Evolutionary conservation across 257 asterid species (phyloP), one percentile per base, ranked within the genome.

Genomic region (Solanum etuberosum): DNA sequence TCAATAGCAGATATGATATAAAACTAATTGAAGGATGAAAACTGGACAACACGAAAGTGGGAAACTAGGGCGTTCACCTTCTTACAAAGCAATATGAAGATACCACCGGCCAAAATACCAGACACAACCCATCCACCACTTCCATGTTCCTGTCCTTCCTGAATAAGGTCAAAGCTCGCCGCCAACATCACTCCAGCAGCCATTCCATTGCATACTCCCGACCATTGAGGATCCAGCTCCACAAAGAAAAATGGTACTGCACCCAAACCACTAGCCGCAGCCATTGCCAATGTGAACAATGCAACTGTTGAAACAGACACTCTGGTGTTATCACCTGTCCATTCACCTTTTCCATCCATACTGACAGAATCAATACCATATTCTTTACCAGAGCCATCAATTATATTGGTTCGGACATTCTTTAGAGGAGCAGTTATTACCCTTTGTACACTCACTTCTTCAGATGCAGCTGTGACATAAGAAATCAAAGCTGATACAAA

Each of bases 101-200:
- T 34, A n/a, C 96, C 99, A 85, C 99, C 99, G 7, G 96, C 92
- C 92, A 97, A 92, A 91, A 97, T 93, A 83, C 99, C 99, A 76
- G 92, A 57, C 43, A 97, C 98, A 63, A 96, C 99, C 99, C 98
- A 96, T 92, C 94, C 92, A 86, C 99, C 99, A 92, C 98, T 93
- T 83, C 99, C 98, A 88, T 97, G 99, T 84, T 85, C 94, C 91
- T 96, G 99, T 46, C 99, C 99, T 93, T 97, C 99, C 88, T 95
- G 96, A 89, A 97, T 95, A 86, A 97, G 99, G 90, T 97, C 99
- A 92, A 97, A 97, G 92, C 99, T 97, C 34, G 99, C 99, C 61
- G 99, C 99, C 85, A 97, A 88, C 99, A 97, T 97, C 73, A 97
- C 99, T 83, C 99, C 99, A 46, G 97, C 98, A 81, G 99, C 99